Percentiles rank a stretch among this genome's conserved stretches.
These are phyloP conservation scores for Symbiodinium pilosum DNA, from an alignment of 73 alveolate genomes.

Conservation along the genomic window DNA sequence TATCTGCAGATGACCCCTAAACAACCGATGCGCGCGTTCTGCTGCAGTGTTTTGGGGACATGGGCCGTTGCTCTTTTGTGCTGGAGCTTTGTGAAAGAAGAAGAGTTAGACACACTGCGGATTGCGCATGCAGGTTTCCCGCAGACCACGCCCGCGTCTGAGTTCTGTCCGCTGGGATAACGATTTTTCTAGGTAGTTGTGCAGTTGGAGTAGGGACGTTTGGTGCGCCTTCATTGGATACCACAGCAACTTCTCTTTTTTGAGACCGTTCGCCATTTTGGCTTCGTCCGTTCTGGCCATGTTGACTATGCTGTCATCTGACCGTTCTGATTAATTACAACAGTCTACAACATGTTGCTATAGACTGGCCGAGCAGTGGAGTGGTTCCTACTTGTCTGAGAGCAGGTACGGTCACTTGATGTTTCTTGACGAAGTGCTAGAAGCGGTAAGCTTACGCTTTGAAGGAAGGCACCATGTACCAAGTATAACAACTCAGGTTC, in stretches of 20 bases:
- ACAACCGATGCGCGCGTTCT: not conserved
- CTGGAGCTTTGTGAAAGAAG: not conserved
- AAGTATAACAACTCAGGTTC: not conserved
- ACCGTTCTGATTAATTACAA: not conserved
- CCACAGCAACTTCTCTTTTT: not conserved
- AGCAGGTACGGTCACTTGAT: not conserved
- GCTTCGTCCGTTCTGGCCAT: not conserved
- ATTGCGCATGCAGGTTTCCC: not conserved
- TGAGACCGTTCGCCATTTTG: not conserved
- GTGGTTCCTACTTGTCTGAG: not conserved
- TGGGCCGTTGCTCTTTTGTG: not conserved
- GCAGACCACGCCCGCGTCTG: not conserved
- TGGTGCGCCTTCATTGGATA: not conserved
- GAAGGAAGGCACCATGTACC: not conserved
- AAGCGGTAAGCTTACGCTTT: not conserved
- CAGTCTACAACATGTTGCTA: not conserved
- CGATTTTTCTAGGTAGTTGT: not conserved
- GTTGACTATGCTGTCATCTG: not conserved
- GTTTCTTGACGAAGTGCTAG: not conserved
- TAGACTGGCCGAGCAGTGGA: not conserved
- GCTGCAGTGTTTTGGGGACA: not conserved
- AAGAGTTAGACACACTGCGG: no score
- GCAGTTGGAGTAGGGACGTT: not conserved
- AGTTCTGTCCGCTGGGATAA: no score
- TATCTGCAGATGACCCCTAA: not conserved